phyloP scores from a whole-genome alignment of 2,329 filamentous ascomycete genomes.

The Penicillium glabrum region DNA sequence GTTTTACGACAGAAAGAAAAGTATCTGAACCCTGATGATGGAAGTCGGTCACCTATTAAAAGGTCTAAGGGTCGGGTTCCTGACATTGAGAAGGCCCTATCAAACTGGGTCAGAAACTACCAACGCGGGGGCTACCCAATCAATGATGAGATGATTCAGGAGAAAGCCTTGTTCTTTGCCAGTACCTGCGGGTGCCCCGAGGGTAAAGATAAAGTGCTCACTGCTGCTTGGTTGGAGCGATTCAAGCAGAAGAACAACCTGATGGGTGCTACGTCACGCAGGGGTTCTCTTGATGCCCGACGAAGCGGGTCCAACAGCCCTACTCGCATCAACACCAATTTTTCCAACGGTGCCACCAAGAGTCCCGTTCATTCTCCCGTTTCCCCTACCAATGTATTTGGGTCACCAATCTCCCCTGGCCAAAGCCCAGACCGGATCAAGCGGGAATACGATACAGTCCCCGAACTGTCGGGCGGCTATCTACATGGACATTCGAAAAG shows the following conservation, averaged over 20 bases:
- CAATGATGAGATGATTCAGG: constrained; percentile 77
- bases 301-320: constrained; percentile 66
- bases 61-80: constrained; percentile 80
- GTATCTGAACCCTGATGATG: constrained; percentile 80
- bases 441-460: constrained; percentile 57
- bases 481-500: constrained; percentile 66
- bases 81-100: constrained; percentile 87
- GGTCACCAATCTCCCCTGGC: constrained; percentile 68
- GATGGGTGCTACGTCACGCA: constrained; percentile 54
- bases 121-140: constrained; percentile 72
- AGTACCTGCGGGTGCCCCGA: constrained; percentile 71
- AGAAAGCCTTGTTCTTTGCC: constrained; percentile 81
- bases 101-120: constrained; percentile 82
- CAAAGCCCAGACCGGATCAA: constrained; percentile 70
- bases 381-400: constrained; percentile 63
- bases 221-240: constrained; percentile 81
- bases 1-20: constrained; percentile 93
- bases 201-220: constrained; percentile 68
- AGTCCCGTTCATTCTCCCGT: constrained; percentile 70
- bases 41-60: constrained; percentile 75
- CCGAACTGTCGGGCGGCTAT: constrained; percentile 62
- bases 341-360: constrained; percentile 56
- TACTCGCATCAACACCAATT: constrained; percentile 57
- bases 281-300: constrained; percentile 49
- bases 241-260: constrained; percentile 88